phyloP scores from a whole-genome alignment of 345 rosid genomes.

The Salix arbutifolia region DNA sequence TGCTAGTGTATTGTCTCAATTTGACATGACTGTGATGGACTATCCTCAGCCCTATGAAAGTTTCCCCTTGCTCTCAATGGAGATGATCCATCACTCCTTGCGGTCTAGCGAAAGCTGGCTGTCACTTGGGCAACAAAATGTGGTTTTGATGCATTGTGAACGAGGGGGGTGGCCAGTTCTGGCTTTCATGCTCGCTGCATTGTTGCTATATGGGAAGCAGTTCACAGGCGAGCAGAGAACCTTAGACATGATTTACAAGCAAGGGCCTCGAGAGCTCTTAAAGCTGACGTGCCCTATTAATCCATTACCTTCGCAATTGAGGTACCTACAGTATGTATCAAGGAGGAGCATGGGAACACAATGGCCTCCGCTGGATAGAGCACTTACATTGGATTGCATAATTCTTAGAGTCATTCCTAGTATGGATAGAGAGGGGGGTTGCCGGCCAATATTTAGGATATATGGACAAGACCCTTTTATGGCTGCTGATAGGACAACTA shows the following conservation, averaged over 20 bases:
- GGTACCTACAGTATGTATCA: conserved; percentile 76
- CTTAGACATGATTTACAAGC: conserved; percentile 71
- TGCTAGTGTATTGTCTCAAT: conserved; percentile 44
- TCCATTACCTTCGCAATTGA: conserved; percentile 72
- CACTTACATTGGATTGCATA: conserved; percentile 59
- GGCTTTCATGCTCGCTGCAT: conserved; percentile 78
- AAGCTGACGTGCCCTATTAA: conserved; percentile 55
- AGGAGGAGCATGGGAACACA: conserved; percentile 57
- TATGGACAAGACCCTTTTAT: conserved; percentile 66
- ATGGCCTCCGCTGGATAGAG: conserved; percentile 69
- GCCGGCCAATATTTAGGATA: conserved; percentile 67
- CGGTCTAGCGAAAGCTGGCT: conserved; percentile 75
- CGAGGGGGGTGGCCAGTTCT: conserved; percentile 72
- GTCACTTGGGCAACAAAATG: conserved; percentile 53
- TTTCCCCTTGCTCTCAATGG: conserved; percentile 68
- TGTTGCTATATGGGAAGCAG: conserved; percentile 59
- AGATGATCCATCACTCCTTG: conserved; percentile 63
- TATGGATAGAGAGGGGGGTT: conserved; percentile 63
- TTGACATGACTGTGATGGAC: conserved; percentile 79
- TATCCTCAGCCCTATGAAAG: conserved; percentile 77
- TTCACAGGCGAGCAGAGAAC: conserved; percentile 59
- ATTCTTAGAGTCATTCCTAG: conserved; percentile 57
- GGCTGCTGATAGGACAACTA: conserved; percentile 54
- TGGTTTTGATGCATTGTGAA: conserved; percentile 66
- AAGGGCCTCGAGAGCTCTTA: conserved; percentile 66